Percentiles rank a stretch among this genome's conserved stretches.
These are phyloP conservation scores for Cladobotryum protrusum DNA, from an alignment of 2,329 filamentous ascomycete genomes.

Conservation along the genomic window DNA sequence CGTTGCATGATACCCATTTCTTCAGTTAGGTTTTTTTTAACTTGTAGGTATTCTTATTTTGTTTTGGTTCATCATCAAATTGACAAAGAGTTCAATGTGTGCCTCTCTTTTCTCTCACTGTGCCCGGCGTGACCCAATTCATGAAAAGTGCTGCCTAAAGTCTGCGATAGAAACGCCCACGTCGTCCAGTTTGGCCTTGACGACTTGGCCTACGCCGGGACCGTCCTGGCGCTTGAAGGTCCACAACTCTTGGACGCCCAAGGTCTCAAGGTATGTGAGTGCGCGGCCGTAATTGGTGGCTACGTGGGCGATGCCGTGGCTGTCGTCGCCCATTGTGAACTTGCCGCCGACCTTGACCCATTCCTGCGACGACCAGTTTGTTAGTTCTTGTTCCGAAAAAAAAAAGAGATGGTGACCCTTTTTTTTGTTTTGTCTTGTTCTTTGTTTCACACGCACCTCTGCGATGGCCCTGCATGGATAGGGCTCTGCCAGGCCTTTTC, in stretches of 20 bases:
- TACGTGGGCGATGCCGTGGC: conserved; percentile 80
- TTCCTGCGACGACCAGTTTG: conserved; percentile 43
- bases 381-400: not conserved
- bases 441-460: conserved; percentile 46
- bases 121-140: too few relatives aligned
- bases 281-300: conserved; percentile 74
- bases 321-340: conserved; percentile 93
- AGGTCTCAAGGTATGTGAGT: conserved; percentile 60
- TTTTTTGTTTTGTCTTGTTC: not conserved
- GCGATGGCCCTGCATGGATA: conserved; percentile 80
- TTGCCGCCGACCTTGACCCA: conserved; percentile 68
- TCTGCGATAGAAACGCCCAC: conserved; percentile 36
- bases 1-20: conserved; percentile 20
- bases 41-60: not conserved
- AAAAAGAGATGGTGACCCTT: not conserved
- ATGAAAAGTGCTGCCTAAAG: conserved; percentile 29
- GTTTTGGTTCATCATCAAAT: too few relatives aligned
- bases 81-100: not conserved
- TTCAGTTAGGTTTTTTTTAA: not conserved
- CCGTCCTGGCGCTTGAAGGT: conserved; percentile 38
- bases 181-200: conserved; percentile 35
- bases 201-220: conserved; percentile 21
- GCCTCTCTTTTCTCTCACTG: conserved; percentile 1
- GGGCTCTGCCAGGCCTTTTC: conserved; percentile 86
- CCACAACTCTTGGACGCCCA: conserved; percentile 61